These are phyloP conservation scores for Aspergillus glaucus DNA, from an alignment of 2,329 filamentous ascomycete genomes.

Conservation along the genomic window DNA sequence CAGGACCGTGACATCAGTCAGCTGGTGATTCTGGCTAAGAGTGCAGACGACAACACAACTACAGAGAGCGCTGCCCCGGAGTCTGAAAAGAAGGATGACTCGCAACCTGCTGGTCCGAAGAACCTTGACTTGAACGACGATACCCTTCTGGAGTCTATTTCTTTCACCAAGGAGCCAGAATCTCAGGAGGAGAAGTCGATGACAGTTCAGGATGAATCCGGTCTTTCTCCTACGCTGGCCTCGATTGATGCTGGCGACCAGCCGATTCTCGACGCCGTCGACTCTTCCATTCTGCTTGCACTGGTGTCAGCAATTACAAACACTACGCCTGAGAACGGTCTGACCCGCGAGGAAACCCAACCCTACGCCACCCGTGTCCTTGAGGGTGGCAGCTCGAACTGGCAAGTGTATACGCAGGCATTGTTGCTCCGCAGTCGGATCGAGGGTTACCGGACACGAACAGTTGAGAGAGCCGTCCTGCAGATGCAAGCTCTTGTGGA, in stretches of 20 bases:
- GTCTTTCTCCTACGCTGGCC: conserved; percentile 56
- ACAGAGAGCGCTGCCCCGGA: conserved; percentile 1
- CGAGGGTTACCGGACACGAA: conserved; percentile 79
- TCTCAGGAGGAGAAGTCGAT: conserved; percentile 34
- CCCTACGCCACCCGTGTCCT: conserved; percentile 87
- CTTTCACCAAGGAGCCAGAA: conserved; percentile 58
- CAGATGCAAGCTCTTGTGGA: conserved; percentile 94
- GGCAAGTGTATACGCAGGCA: conserved; percentile 96
- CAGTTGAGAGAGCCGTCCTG: conserved; percentile 79
- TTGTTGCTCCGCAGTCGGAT: conserved; percentile 83
- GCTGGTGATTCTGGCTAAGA: conserved; percentile 82
- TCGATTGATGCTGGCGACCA: conserved; percentile 70
- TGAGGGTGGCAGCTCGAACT: conserved; percentile 84
- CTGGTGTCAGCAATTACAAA: conserved; percentile 84
- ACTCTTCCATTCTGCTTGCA: conserved; percentile 79
- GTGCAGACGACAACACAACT: conserved; percentile 40
- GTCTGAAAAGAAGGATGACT: conserved; percentile 15
- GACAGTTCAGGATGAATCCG: conserved; percentile 37
- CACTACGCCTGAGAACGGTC: conserved; percentile 71
- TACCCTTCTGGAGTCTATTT: conserved; percentile 80
- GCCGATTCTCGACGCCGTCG: conserved; percentile 71
- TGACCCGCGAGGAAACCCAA: conserved; percentile 88
- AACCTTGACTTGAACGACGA: conserved; percentile 82
- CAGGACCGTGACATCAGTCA: conserved; percentile 59
- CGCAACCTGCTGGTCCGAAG: conserved; percentile 48